Base-by-base conservation (phyloP, 2,329 filamentous ascomycete genomes). In the Tolypocladium cylindrosporum region DNA sequence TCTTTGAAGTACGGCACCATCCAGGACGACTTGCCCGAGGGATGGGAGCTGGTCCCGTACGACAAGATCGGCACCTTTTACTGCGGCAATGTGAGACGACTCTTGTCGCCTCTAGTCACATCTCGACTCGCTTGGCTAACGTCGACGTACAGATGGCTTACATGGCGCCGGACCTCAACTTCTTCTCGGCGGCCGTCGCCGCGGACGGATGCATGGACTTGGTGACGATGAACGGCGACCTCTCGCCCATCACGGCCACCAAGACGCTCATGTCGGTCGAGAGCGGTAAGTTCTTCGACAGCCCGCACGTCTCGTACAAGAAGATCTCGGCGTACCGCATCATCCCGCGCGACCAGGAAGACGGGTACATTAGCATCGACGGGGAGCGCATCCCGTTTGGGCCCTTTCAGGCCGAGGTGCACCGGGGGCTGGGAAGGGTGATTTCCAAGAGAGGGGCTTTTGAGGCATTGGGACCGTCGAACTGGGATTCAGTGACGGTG, bases 361-460 rank as follows among this genome's bases (percentile, higher is more conserved):
- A 86, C 61, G 93, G 93, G 1, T 94, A 89, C 70, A 95, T 99
- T 69, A 95, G 91, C 70, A 91, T 99, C 63, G 94, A 97, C 68
- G 94, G 94, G 42, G 94, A 99, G 74, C 81, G 83, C 57, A 79
- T 96, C 3, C 89, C 91, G 0, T 97, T 96, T 69, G 87, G 87
- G 65, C 88, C 90, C 0, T 95, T 97, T 69, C 94, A 99, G 75
- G 90, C 87, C 2, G 94, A 99, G 74, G 80, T 97, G 8, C 91
- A 97, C 70, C 82, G 78, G 56, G 89, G 88, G 0, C 77, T 99
- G 31, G 94, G 90, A 1, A 90, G 89, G 4, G 89, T 93, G n/a
- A 76, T 97, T 62, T 90, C 90, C 55, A 90, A 88, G 73, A 83
- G 78, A 36, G 89, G 85, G 60, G 74, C 81, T 57, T 96, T 91